Conservation (phyloP, 768 basidiomycete species). For the Russula abietina region DNA sequence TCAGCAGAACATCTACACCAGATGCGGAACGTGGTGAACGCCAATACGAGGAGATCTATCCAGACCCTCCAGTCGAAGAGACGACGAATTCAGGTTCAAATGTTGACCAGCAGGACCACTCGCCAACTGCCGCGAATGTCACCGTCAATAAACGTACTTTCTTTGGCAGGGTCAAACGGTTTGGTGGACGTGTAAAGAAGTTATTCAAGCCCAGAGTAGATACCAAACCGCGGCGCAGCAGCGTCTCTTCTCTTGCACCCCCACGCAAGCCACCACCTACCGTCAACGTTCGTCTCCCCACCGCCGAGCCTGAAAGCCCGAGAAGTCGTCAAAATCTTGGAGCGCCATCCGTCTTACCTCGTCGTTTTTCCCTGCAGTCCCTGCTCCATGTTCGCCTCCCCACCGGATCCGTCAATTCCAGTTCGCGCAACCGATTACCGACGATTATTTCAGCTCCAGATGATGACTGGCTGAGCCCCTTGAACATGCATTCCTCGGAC, state of each 20-base stretch:
- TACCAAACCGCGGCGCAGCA: constrained; percentile 10
- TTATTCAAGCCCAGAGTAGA: constrained; percentile 17
- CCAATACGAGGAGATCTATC: background rate
- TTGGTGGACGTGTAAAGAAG: constrained; percentile 21
- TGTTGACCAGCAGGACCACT: background rate
- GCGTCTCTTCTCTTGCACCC: constrained; percentile 8
- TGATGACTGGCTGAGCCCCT: background rate
- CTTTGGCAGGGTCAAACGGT: constrained; percentile 16
- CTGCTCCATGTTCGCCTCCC: constrained; percentile 16
- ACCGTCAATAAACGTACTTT: constrained; percentile 18
- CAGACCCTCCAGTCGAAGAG: background rate
- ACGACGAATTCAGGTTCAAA: background rate
- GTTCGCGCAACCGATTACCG: constrained; percentile 15
- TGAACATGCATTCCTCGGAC: background rate
- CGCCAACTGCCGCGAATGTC: background rate
- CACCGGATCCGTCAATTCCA: background rate
- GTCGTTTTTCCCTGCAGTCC: constrained; percentile 22
- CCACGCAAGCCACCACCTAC: background rate
- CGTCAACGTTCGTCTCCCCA: constrained; percentile 15
- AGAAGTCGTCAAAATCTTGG: background rate
- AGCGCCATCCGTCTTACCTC: background rate
- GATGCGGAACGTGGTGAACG: background rate
- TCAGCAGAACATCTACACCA: background rate
- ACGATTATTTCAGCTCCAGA: constrained; percentile 6
- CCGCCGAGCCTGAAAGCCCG: constrained; percentile 8